These are phyloP conservation scores for Knoxdaviesia proteae DNA, from an alignment of 2,329 filamentous ascomycete species.

Conservation along the genomic window DNA sequence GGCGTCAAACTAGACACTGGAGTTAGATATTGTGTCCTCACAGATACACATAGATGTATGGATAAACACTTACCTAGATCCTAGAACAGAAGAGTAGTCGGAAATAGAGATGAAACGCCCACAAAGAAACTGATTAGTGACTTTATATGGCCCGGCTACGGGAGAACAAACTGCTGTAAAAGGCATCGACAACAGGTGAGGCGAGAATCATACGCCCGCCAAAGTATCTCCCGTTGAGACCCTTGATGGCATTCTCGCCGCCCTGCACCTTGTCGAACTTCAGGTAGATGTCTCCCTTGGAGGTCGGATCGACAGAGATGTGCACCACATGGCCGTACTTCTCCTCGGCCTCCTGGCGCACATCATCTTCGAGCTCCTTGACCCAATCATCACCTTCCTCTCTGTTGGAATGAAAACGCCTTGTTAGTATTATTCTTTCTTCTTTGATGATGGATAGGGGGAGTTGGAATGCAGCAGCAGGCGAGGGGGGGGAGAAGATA, in stretches of 20 bases:
- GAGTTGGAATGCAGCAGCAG: neutral
- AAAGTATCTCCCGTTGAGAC: constrained; percentile 91
- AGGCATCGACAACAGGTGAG: constrained; percentile 88
- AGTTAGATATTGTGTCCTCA: no score
- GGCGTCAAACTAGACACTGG: no score
- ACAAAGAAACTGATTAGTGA: constrained; percentile 3
- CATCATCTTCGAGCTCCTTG: constrained; percentile 85
- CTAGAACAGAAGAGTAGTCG: no score
- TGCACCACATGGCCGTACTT: constrained; percentile 97
- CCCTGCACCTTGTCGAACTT: constrained; percentile 94
- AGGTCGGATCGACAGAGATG: constrained; percentile 85
- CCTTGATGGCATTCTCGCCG: constrained; percentile 93
- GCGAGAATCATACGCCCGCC: constrained; percentile 84
- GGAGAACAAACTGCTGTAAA: constrained; percentile 94
- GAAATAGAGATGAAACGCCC: no score
- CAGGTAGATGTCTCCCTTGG: constrained; percentile 88
- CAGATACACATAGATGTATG: no score
- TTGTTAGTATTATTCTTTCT: constrained; percentile 12
- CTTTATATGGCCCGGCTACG: constrained; percentile 62
- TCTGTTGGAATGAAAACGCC: constrained; percentile 21
- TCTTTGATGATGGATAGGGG: neutral
- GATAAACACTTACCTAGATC: no score
- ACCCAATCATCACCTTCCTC: constrained; percentile 76
- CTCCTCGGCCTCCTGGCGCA: constrained; percentile 75
- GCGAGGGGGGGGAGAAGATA: no score